Conservation (phyloP, 1,139 yeast genomes). For the Pneumocystis canis region DNA sequence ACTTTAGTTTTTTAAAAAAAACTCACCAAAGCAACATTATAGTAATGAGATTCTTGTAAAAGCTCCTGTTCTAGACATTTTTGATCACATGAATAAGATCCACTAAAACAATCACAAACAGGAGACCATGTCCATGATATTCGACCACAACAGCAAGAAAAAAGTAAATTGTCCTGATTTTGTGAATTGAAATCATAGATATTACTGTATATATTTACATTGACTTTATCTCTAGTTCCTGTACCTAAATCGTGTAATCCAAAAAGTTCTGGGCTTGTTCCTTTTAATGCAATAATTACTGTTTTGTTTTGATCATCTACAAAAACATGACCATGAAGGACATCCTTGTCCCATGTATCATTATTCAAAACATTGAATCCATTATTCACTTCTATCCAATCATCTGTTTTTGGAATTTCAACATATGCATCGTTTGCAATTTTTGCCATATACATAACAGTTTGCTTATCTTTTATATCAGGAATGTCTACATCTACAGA, state of each 20-base stretch:
- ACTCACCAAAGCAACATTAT: conserved; percentile 48
- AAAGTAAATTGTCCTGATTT: conserved; percentile 53
- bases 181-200: background rate
- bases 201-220: conserved; percentile 22
- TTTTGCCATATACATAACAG: conserved; percentile 61
- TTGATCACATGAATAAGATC: conserved; percentile 78
- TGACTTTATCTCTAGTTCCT: conserved; percentile 60
- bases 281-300: conserved; percentile 73
- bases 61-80: conserved; percentile 70
- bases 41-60: conserved; percentile 61
- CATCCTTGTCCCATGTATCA: conserved; percentile 53
- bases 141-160: conserved; percentile 94
- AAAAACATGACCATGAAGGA: conserved; percentile 83
- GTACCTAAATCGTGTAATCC: conserved; percentile 65
- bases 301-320: conserved; percentile 48
- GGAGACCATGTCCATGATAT: conserved; percentile 83
- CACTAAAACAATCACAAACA: conserved; percentile 84
- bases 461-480: conserved; percentile 54
- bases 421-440: conserved; percentile 91
- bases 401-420: conserved; percentile 57
- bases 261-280: conserved; percentile 78
- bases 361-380: background rate
- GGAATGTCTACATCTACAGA: conserved; percentile 34
- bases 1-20: background rate
- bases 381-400: conserved; percentile 74